These are phyloP conservation scores for Fagus sylvatica DNA, from an alignment of 306 rosid species.

Conservation along the genomic window DNA sequence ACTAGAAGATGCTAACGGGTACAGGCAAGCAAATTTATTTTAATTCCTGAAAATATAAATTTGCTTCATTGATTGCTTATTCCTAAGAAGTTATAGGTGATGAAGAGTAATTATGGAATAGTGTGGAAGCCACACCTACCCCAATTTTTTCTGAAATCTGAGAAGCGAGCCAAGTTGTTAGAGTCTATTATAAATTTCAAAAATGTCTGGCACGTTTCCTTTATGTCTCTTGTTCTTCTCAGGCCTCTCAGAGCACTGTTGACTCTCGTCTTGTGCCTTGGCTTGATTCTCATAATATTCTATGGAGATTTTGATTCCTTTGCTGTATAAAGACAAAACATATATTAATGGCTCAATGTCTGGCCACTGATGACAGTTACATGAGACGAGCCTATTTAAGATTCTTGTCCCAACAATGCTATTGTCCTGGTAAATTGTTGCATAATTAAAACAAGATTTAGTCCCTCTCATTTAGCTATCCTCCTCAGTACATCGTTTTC, in stretches of 20 bases:
- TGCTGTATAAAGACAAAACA: not conserved
- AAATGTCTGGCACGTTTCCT: not conserved
- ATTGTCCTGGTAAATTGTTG: not conserved
- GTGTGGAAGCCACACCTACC: not conserved
- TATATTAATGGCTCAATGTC: not conserved
- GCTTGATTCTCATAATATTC: not conserved
- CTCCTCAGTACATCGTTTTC: not conserved
- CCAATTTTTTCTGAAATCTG: slow-evolving; percentile 13
- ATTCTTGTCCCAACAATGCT: not conserved
- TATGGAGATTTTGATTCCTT: not conserved
- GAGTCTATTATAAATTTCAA: not conserved
- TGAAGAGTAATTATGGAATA: not conserved
- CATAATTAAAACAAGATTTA: not conserved
- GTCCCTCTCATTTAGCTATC: not conserved
- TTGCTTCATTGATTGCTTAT: not conserved
- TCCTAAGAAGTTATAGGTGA: not conserved
- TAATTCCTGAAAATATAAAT: not conserved
- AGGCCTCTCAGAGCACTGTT: not conserved
- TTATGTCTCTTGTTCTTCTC: not conserved
- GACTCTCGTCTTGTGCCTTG: not conserved
- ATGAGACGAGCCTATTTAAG: not conserved
- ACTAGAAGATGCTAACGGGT: slow-evolving; percentile 53
- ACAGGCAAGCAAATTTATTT: slow-evolving; percentile 60
- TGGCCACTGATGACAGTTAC: not conserved
- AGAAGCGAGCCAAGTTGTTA: not conserved